Conservation (phyloP, 257 asterid genomes). For the Lithospermum erythrorhizon region DNA sequence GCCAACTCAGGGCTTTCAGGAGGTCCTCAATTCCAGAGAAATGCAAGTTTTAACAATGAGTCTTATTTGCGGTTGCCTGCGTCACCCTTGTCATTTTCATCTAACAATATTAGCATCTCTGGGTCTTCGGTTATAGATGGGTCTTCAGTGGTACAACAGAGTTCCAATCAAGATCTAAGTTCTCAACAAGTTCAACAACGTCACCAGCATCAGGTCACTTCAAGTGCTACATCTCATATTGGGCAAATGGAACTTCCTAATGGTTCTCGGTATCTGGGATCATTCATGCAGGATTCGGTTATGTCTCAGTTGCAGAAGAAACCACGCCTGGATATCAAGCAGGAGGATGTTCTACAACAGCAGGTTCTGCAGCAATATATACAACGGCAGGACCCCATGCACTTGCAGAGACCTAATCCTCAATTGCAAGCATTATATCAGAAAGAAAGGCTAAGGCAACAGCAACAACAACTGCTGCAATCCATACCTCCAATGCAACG, state of each 20-base stretch:
- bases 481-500: slow-evolving; percentile 76
- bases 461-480: slow-evolving; percentile 67
- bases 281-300: slow-evolving; percentile 61
- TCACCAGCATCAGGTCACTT: slow-evolving; percentile 72
- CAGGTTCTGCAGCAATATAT: slow-evolving; percentile 72
- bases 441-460: slow-evolving; percentile 81
- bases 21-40: slow-evolving; percentile 81
- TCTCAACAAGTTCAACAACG: slow-evolving; percentile 42
- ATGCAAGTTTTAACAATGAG: slow-evolving; percentile 83
- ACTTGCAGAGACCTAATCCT: slow-evolving; percentile 63
- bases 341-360: slow-evolving; percentile 72
- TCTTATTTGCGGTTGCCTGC: slow-evolving; percentile 94
- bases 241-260: slow-evolving; percentile 56
- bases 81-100: slow-evolving; percentile 91
- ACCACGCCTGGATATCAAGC: slow-evolving; percentile 85
- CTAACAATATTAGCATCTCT: slow-evolving; percentile 78
- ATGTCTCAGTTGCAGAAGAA: slow-evolving; percentile 77
- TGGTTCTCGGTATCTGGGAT: slow-evolving; percentile 43
- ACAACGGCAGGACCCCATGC: slow-evolving; percentile 65
- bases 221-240: slow-evolving; percentile 69
- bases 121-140: slow-evolving; percentile 83
- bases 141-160: slow-evolving; percentile 61
- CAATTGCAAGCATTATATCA: slow-evolving; percentile 75
- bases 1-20: slow-evolving; percentile 92
- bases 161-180: slow-evolving; percentile 57